Base-by-base conservation (phyloP, 2,329 filamentous ascomycete genomes). In the Colletotrichum costaricense region DNA sequence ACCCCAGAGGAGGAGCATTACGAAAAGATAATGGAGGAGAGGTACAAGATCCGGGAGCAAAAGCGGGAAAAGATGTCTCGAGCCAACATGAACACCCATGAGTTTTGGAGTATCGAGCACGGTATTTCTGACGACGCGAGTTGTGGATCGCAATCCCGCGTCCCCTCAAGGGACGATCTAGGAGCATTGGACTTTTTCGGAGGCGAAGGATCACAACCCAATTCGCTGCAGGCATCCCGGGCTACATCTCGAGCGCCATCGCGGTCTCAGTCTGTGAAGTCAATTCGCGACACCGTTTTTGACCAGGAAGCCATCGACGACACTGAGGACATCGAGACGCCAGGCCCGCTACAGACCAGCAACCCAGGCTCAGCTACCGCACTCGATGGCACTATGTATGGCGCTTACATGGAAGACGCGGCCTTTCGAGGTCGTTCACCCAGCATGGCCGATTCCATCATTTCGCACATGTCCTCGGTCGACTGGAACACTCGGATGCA, bases 81-180 rank as follows among this genome's bases (percentile, higher is more conserved):
- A 72, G 82, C 84, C 30, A 86, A 87, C 63, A 82, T 83, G n/a
- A 86, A 84, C 1, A 87, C 88, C 1, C 88, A 91, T 35, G 91
- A 93, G 59, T 90, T 90, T 57, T 98, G 95, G 95, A 98, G 95
- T 83, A 88, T 95, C 73, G 94, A 98, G 79, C 91, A 95, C 79
- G 94, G 93, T 59, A 90, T 86, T 49, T 87, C 87, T 38, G 88
- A 89, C 28, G 89, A 91, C 55, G 85, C 85, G 14, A 78, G 78
- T 63, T 79, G 81, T 30, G 75, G 78, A 58, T 86, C 86, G 65
- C 83, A 84, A 68, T 84, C 84, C 57, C 85, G 86, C 64, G 82
- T 86, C 62, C 78, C 84, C 4, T 85, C 84, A 26, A 79, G 78
- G 58, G 83, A 86, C 4, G 81, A 86, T 60, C 81, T 85, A 49